Conservation (phyloP, 2,329 filamentous ascomycete genomes). For the Whalleya microplaca region DNA sequence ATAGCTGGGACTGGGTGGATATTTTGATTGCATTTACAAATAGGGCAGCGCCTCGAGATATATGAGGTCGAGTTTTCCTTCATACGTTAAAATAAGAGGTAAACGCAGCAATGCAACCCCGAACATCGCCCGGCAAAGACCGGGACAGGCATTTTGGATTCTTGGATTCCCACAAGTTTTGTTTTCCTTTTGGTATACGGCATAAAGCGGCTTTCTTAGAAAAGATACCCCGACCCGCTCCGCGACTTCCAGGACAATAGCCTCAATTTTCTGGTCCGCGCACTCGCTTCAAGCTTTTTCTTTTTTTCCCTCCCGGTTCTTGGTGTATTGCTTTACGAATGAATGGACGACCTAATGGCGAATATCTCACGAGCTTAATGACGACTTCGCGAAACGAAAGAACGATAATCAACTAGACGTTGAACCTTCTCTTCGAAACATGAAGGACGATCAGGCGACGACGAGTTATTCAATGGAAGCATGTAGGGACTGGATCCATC, state of each 20-base stretch:
- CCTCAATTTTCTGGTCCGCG: constrained; percentile 28
- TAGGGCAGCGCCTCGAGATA: constrained; percentile 51
- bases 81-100: constrained; percentile 55
- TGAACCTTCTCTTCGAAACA: constrained; percentile 34
- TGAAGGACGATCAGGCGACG: constrained; percentile 32
- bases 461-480: constrained; percentile 32
- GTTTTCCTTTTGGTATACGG: constrained; percentile 40
- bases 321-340: constrained; percentile 51
- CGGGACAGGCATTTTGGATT: constrained; percentile 51
- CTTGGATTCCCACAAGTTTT: constrained; percentile 43
- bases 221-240: constrained; percentile 43
- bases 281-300: constrained; percentile 43
- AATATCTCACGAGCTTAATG: constrained; percentile 41
- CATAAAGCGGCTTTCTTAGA: constrained; percentile 48
- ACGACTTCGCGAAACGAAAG: constrained; percentile 49
- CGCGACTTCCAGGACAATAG: constrained; percentile 30
- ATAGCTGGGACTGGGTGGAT: constrained; percentile 59
- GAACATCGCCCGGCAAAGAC: constrained; percentile 49
- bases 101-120: constrained; percentile 66
- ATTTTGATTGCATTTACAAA: constrained; percentile 58
- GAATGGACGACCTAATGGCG: constrained; percentile 41
- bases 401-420: constrained; percentile 38
- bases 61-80: constrained; percentile 47
- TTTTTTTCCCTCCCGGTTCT: constrained; percentile 40
- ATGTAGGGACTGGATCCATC: constrained; percentile 31